Evolutionary conservation across 2,329 filamentous ascomycete species (phyloP).

Genomic region (Didymella arachidicola): DNA sequence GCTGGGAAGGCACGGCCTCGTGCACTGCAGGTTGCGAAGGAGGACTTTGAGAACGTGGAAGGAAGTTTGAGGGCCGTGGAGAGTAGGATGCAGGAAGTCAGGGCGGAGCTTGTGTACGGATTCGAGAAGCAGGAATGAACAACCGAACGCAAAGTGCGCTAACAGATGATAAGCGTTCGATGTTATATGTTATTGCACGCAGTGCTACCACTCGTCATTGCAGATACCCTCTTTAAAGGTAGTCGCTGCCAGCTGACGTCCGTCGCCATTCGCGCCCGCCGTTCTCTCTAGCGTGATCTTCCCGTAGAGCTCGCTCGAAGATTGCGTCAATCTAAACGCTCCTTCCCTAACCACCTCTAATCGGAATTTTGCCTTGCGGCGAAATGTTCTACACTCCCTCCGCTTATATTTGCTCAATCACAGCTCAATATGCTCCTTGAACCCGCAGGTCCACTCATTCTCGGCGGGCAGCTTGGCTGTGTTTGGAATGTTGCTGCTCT

Average conservation of each 20-base stretch:
- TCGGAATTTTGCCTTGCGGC: background rate
- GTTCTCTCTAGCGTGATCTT: background rate
- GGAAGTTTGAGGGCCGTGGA: slow-evolving; percentile 15
- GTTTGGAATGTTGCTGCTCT: slow-evolving; percentile 45
- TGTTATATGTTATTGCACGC: background rate
- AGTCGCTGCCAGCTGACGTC: background rate
- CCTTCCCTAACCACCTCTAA: background rate
- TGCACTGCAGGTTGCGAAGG: slow-evolving; percentile 26
- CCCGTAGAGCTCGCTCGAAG: no score
- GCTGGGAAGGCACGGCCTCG: slow-evolving; percentile 16
- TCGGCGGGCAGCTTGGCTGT: slow-evolving; percentile 32
- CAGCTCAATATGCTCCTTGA: slow-evolving; percentile 13
- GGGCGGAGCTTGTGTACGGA: slow-evolving; percentile 16
- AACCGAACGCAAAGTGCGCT: background rate
- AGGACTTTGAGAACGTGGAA: slow-evolving; percentile 25
- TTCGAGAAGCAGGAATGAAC: background rate
- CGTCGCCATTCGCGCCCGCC: background rate
- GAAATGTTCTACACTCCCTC: background rate
- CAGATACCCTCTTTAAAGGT: no score
- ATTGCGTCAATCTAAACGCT: background rate
- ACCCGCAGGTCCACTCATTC: slow-evolving; percentile 36
- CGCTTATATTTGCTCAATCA: background rate
- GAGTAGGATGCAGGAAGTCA: slow-evolving; percentile 13
- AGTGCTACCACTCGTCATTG: background rate
- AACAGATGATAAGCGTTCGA: background rate